These are phyloP conservation scores for Penicillium paneum DNA, from an alignment of 2,329 filamentous ascomycete species.

Conservation along the genomic window DNA sequence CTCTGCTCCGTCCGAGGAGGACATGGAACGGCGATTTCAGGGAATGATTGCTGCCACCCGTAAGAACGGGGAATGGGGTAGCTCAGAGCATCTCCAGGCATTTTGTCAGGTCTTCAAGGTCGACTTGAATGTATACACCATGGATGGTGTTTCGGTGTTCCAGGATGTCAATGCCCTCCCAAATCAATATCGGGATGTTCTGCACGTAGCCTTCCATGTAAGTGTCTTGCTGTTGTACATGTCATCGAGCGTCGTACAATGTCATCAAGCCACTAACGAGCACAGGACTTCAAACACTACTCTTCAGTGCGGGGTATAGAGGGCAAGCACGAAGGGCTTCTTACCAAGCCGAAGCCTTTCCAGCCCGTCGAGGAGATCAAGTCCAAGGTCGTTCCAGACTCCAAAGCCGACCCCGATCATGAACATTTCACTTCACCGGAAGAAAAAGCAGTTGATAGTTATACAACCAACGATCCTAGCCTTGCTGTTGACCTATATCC, in stretches of 20 bases:
- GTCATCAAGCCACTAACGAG: conserved; percentile 9
- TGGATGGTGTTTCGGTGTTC: conserved; percentile 40
- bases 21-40: conserved; percentile 58
- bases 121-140: conserved; percentile 60
- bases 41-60: conserved; percentile 60
- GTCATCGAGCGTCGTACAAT: neutral
- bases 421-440: neutral
- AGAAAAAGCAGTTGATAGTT: neutral
- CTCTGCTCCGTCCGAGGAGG: conserved; percentile 45
- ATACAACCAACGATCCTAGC: conserved; percentile 9
- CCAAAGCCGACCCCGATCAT: neutral
- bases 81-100: conserved; percentile 65
- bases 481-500: conserved; percentile 41
- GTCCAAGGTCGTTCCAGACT: conserved; percentile 17
- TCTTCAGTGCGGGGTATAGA: conserved; percentile 62
- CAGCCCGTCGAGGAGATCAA: neutral
- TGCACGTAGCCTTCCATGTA: conserved; percentile 64
- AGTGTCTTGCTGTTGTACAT: conserved; percentile 27
- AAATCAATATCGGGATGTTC: conserved; percentile 34
- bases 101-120: conserved; percentile 61
- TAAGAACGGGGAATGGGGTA: conserved; percentile 60
- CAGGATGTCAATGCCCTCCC: conserved; percentile 45
- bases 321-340: conserved; percentile 55
- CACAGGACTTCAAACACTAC: conserved; percentile 62
- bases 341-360: conserved; percentile 44